Conservation (phyloP, 2,329 filamentous ascomycete genomes). For the Nemania abortiva region DNA sequence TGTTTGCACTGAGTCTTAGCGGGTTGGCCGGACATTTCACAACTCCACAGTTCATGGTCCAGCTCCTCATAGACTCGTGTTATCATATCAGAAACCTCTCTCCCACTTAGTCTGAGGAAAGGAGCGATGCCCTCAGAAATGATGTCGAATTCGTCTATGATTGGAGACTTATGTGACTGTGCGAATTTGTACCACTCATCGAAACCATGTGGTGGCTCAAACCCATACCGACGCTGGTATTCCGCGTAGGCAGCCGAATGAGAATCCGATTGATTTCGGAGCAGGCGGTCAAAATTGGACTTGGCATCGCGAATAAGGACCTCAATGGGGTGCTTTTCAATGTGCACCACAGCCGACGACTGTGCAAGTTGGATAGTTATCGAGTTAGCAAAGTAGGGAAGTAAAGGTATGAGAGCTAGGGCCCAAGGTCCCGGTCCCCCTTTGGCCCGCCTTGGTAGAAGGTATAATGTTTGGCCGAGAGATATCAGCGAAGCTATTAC, state of each 20-base stretch:
- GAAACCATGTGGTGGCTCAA: constrained; percentile 61
- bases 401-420: constrained; percentile 49
- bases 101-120: constrained; percentile 56
- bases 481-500: constrained; percentile 49
- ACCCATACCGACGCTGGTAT: constrained; percentile 58
- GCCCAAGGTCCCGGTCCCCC: constrained; percentile 49
- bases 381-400: constrained; percentile 51
- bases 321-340: constrained; percentile 54
- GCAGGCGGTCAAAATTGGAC: constrained; percentile 48
- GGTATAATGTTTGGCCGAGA: constrained; percentile 50
- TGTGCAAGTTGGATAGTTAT: constrained; percentile 42
- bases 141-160: constrained; percentile 65
- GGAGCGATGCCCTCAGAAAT: constrained; percentile 57
- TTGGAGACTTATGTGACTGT: constrained; percentile 53
- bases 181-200: constrained; percentile 61
- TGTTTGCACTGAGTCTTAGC: constrained; percentile 53
- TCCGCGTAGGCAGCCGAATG: constrained; percentile 54
- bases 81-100: constrained; percentile 51
- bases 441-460: constrained; percentile 51
- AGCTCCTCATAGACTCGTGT: constrained; percentile 40
- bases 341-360: constrained; percentile 23
- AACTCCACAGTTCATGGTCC: constrained; percentile 55
- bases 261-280: constrained; percentile 55
- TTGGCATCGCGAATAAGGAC: constrained; percentile 48
- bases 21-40: constrained; percentile 46